Base-by-base conservation (phyloP, 148 eudicot species). In the Amaranthus cruentus region DNA sequence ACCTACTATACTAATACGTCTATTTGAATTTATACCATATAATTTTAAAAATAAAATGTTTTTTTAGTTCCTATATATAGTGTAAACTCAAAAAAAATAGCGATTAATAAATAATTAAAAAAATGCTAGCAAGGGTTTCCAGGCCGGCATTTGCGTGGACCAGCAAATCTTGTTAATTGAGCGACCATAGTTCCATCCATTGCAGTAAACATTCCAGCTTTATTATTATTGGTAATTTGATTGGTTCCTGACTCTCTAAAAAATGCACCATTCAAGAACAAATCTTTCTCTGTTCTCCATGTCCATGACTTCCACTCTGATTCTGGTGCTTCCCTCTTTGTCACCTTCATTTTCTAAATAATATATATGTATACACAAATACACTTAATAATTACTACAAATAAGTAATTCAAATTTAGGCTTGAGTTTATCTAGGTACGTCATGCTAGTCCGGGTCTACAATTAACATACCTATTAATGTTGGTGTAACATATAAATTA, bases 261-360 rank as follows among this genome's bases (percentile, higher is more conserved):
- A 72, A 47, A 85, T 0, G 90, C 92, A 57, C 90, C 92, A 52
- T 87, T 87, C 46, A 76, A 55, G 74, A 81, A 80, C 63, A 78
- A 9, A 65, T 88, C 88, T 4, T 70, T 72, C 47, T 83, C 80
- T 4, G 89, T 79, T 83, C 80, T 86, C 92, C 92, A 88, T 43
- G 58, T 78, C 92, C 92, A 88, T 13, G 75, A 49, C 65, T 73
- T 79, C 92, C 92, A 88, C 61, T 58, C 87, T 4, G 58, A 49
- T 55, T 87, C 78, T 0, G 80, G 46, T 43, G 85, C 81, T 58
- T 83, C 89, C 72, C 92, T 85, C 57, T 88, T 82, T 0, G 92
- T 88, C 69, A 86, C 82, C 89, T 86, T 64, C 65, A 81, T 47
- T 53, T 5, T 44, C 9, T 43, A 7, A 50, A 13, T 14, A 10